phyloP scores from a whole-genome alignment of 2,329 filamentous ascomycete genomes.

The Neonectria ditissima region DNA sequence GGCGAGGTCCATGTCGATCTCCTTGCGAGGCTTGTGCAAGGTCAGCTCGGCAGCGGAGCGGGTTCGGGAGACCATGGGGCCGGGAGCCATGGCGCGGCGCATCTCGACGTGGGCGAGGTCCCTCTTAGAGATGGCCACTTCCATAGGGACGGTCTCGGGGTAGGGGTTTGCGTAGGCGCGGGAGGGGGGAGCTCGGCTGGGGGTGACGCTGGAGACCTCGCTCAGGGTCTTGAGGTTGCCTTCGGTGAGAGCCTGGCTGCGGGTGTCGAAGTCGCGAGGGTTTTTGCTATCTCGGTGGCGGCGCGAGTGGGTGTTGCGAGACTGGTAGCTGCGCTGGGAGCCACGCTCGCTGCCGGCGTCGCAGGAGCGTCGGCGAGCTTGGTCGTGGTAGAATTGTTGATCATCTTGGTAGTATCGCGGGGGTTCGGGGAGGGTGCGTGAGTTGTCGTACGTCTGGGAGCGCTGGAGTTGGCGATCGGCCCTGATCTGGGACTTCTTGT shows the following conservation, averaged over 20 bases:
- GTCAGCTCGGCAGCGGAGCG: constrained; percentile 55
- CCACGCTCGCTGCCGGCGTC: constrained; percentile 53
- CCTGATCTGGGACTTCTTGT: constrained; percentile 86
- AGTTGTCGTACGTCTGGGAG: constrained; percentile 66
- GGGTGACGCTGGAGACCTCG: constrained; percentile 63
- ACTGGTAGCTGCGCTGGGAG: constrained; percentile 57
- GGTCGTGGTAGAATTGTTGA: constrained; percentile 49
- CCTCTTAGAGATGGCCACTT: constrained; percentile 55
- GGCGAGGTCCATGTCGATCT: constrained; percentile 90
- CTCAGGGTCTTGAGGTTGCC: constrained; percentile 65
- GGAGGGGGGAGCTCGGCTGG: constrained; percentile 58
- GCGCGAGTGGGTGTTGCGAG: constrained; percentile 51
- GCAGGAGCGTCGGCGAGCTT: constrained; percentile 48
- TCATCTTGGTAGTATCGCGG: constrained; percentile 46
- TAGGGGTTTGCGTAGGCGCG: constrained; percentile 55
- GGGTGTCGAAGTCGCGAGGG: constrained; percentile 40
- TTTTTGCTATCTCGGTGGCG: constrained; percentile 44
- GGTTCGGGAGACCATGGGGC: constrained; percentile 50
- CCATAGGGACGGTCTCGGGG: constrained; percentile 54
- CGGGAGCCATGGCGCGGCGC: constrained; percentile 42
- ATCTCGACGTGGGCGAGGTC: constrained; percentile 44
- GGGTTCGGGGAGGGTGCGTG: constrained; percentile 31
- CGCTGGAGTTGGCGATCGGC: constrained; percentile 72
- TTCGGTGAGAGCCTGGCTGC: constrained; percentile 60
- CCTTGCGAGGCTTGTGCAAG: constrained; percentile 50